Evolutionary conservation across 345 rosid genomes (phyloP).

Genomic region (Hibiscus syriacus): DNA sequence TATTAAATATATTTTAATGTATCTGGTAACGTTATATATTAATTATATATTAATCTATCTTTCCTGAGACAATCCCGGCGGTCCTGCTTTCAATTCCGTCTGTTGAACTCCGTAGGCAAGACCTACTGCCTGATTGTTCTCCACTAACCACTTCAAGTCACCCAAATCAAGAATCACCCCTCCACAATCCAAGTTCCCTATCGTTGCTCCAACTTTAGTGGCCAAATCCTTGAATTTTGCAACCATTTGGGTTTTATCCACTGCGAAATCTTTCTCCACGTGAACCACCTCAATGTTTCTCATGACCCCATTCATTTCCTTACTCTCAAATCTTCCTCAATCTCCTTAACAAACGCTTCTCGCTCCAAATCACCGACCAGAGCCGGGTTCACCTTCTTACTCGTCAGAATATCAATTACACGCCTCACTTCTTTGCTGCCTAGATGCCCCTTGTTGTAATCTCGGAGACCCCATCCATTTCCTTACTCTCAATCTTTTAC

Average conservation of each 20-base stretch:
- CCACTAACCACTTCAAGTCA: no score
- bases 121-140: constrained; percentile 19
- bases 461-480: no score
- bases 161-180: no score
- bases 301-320: constrained; percentile 52
- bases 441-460: constrained; percentile 44
- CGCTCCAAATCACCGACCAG: constrained; percentile 85
- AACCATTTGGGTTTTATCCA: constrained; percentile 38
- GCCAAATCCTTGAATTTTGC: constrained; percentile 53
- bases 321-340: constrained; percentile 47
- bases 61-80: no score
- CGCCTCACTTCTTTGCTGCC: constrained; percentile 52
- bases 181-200: no score
- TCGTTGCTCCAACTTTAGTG: no score
- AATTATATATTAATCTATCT: no score
- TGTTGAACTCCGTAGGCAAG: constrained; percentile 18
- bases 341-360: constrained; percentile 58
- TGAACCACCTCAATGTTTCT: constrained; percentile 51
- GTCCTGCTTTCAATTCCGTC: constrained; percentile 34
- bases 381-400: constrained; percentile 76
- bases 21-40: no score
- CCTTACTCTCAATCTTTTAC: no score
- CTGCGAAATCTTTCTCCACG: constrained; percentile 48
- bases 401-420: constrained; percentile 56
- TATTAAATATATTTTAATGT: no score